phyloP scores from a whole-genome alignment of 768 basidiomycete genomes.

The Pulveroboletus frians region DNA sequence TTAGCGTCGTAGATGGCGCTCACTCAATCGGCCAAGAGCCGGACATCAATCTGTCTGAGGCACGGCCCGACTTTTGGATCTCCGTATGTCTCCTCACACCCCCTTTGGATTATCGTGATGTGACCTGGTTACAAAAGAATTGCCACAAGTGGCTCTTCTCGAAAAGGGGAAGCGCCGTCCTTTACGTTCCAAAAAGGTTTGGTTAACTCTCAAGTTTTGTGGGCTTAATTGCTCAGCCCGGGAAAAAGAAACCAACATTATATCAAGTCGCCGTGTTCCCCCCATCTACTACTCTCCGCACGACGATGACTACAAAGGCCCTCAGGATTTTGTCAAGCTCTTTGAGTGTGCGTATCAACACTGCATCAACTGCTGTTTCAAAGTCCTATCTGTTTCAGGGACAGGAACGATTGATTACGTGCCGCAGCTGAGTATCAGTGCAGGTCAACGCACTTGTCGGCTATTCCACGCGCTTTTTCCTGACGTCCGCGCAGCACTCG shows the following conservation, averaged over 20 bases:
- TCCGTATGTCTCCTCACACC: conserved; percentile 43
- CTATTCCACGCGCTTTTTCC: background rate
- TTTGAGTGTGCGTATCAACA: conserved; percentile 36
- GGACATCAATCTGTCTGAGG: conserved; percentile 50
- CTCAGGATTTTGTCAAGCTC: conserved; percentile 43
- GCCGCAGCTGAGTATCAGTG: conserved; percentile 47
- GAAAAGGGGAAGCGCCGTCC: conserved; percentile 60
- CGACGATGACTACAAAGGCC: conserved; percentile 28
- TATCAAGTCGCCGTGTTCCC: conserved; percentile 51
- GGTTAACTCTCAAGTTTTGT: conserved; percentile 4
- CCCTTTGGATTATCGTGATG: background rate
- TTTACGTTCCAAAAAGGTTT: conserved; percentile 69
- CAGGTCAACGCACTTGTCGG: conserved; percentile 36
- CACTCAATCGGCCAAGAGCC: conserved; percentile 73
- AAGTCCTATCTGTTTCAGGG: conserved; percentile 38
- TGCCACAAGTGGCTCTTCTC: conserved; percentile 83
- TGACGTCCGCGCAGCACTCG: conserved; percentile 45
- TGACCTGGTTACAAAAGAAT: conserved; percentile 40
- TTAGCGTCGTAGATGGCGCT: conserved; percentile 74
- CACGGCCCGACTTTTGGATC: conserved; percentile 71
- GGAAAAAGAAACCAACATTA: conserved; percentile 50
- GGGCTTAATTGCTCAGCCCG: background rate
- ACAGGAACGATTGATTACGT: conserved; percentile 57
- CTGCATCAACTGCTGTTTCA: background rate
- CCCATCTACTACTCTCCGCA: conserved; percentile 45